phyloP scores from a whole-genome alignment of 2,329 filamentous ascomycete species.

The Lachnellula subtilissima region DNA sequence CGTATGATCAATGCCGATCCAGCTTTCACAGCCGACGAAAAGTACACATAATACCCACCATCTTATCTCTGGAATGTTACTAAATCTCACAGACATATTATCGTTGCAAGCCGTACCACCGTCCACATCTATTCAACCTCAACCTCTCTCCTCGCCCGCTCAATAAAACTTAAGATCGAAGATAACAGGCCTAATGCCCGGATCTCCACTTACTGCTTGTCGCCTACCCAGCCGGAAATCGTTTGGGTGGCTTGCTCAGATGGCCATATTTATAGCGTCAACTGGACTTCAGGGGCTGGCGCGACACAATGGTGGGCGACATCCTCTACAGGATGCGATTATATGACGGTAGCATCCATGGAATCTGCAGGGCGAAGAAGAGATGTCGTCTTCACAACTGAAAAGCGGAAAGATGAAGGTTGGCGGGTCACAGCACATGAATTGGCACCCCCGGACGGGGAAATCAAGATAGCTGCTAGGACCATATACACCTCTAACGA shows the following conservation, averaged over 20 bases:
- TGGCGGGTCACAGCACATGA: slow-evolving; percentile 33
- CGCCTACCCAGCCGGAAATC: slow-evolving; percentile 40
- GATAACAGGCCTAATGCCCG: slow-evolving; percentile 16
- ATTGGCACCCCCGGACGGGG: slow-evolving; percentile 29
- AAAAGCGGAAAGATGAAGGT: slow-evolving; percentile 27
- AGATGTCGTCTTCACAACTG: slow-evolving; percentile 34
- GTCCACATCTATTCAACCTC: slow-evolving; percentile 76
- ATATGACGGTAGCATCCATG: slow-evolving; percentile 34
- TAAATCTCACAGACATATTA: slow-evolving; percentile 50
- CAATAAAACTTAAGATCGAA: slow-evolving; percentile 48
- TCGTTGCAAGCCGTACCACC: slow-evolving; percentile 69
- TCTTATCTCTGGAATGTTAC: slow-evolving; percentile 5
- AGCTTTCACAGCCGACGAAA: slow-evolving; percentile 56
- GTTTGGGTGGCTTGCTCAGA: slow-evolving; percentile 58
- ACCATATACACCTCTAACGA: slow-evolving; percentile 38
- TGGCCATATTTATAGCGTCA: slow-evolving; percentile 51
- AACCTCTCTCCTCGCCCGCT: slow-evolving; percentile 75
- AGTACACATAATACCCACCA: slow-evolving; percentile 40
- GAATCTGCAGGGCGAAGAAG: slow-evolving; percentile 28
- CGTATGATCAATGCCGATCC: slow-evolving; percentile 62
- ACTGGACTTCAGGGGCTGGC: slow-evolving; percentile 51
- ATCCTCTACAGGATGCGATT: slow-evolving; percentile 31
- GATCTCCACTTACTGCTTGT: slow-evolving; percentile 38
- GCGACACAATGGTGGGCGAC: slow-evolving; percentile 38
- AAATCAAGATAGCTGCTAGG: slow-evolving; percentile 27